Conservation (phyloP, 2,329 filamentous ascomycete species). For the Gnomoniopsis sp. region DNA sequence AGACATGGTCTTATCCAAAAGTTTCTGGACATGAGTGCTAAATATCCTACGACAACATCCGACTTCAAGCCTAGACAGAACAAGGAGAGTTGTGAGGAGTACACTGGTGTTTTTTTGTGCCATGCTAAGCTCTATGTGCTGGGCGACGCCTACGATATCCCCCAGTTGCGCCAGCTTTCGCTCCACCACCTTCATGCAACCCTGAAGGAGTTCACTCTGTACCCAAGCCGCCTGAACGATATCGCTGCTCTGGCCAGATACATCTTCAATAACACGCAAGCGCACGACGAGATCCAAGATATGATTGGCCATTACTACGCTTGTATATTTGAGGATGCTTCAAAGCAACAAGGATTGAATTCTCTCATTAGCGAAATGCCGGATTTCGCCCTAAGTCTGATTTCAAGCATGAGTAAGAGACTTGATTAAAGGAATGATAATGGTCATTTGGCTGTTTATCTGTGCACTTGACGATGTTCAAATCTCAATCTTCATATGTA, state of each 20-base stretch:
- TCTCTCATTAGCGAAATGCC: conserved; percentile 4
- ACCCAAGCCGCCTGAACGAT: conserved; percentile 9
- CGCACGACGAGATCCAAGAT: conserved; percentile 7
- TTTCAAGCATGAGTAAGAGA: conserved; percentile 8
- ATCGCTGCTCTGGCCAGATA: conserved; percentile 6
- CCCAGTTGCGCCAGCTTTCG: neutral
- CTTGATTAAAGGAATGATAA: neutral
- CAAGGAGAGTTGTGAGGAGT: conserved; percentile 13
- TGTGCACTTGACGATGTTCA: neutral
- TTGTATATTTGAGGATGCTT: conserved; percentile 16
- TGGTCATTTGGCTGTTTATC: neutral
- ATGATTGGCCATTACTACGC: conserved; percentile 15
- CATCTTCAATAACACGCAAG: conserved; percentile 14
- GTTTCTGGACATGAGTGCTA: neutral
- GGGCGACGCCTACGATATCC: conserved; percentile 17
- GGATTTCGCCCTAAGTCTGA: conserved; percentile 1
- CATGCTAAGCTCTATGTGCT: conserved; percentile 19
- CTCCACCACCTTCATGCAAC: conserved; percentile 15
- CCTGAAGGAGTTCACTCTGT: conserved; percentile 10
- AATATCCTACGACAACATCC: neutral
- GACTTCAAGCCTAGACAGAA: conserved; percentile 5
- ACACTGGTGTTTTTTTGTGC: conserved; percentile 14
- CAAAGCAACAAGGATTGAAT: conserved; percentile 3
- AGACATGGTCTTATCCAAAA: neutral
- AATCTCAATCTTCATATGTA: too few species aligned